phyloP scores from a whole-genome alignment of 768 basidiomycete genomes.

The Suillus paluster region DNA sequence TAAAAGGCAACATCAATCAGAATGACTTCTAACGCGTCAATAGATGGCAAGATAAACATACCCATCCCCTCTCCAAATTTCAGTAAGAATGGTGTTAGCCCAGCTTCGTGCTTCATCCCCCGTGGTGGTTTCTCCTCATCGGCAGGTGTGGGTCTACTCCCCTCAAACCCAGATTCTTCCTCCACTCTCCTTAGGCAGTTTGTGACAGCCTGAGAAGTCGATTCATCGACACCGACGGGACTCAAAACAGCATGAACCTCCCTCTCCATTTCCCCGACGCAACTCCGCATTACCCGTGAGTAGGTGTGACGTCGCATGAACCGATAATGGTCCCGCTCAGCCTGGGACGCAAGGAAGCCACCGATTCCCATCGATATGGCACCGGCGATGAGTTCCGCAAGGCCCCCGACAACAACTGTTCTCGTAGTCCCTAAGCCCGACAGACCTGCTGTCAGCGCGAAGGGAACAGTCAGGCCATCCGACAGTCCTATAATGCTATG shows the following conservation, averaged over 20 bases:
- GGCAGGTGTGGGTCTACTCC: slow-evolving; percentile 20
- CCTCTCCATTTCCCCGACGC: slow-evolving; percentile 94
- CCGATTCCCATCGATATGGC: slow-evolving; percentile 99
- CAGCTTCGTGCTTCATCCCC: slow-evolving; percentile 78
- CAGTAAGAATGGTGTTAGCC: slow-evolving; percentile 90
- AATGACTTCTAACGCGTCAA: background rate
- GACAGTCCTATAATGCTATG: slow-evolving; percentile 86
- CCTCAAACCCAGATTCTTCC: slow-evolving; percentile 37
- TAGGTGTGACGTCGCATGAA: slow-evolving; percentile 77
- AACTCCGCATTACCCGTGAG: slow-evolving; percentile 84
- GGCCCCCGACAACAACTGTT: slow-evolving; percentile 92
- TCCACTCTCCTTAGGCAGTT: slow-evolving; percentile 73
- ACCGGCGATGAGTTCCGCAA: slow-evolving; percentile 96
- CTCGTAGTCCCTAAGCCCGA: slow-evolving; percentile 87
- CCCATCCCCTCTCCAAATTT: slow-evolving; percentile 95
- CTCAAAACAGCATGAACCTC: slow-evolving; percentile 90
- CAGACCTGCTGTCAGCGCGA: slow-evolving; percentile 88
- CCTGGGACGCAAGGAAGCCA: slow-evolving; percentile 95
- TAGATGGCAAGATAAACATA: slow-evolving; percentile 39
- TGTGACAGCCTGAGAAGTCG: slow-evolving; percentile 78
- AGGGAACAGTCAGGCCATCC: slow-evolving; percentile 90
- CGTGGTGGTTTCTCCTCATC: slow-evolving; percentile 63
- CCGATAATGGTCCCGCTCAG: slow-evolving; percentile 93
- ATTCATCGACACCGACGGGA: slow-evolving; percentile 88
- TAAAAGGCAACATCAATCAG: background rate